These are phyloP conservation scores for Rhododendron kiyosumense DNA, from an alignment of 148 eudicot genomes.

Conservation along the genomic window DNA sequence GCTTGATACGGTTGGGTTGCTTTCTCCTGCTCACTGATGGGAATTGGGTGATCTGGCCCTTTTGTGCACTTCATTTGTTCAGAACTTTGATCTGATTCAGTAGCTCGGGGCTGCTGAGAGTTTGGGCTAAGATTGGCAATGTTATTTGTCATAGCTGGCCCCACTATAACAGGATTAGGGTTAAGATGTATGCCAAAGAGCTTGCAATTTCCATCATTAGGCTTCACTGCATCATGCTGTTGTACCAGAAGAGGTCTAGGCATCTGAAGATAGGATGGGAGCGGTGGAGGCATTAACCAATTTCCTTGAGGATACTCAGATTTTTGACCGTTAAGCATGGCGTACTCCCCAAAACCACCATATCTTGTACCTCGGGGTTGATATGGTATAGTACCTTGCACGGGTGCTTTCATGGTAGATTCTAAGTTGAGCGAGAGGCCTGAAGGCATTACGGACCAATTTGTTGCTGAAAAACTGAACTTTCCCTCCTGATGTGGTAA, in stretches of 20 bases:
- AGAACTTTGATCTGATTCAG: slow-evolving; percentile 40
- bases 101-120: slow-evolving; percentile 27
- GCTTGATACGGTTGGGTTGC: slow-evolving; percentile 29
- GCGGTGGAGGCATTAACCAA: slow-evolving; percentile 72
- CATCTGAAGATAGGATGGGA: slow-evolving; percentile 43
- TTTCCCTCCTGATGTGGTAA: slow-evolving; percentile 51
- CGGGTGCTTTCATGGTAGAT: slow-evolving; percentile 36
- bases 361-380: slow-evolving; percentile 48
- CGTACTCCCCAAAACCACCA: slow-evolving; percentile 44
- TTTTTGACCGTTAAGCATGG: slow-evolving; percentile 36
- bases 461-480: slow-evolving; percentile 37
- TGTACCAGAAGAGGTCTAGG: slow-evolving; percentile 26
- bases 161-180: slow-evolving; percentile 34
- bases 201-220: slow-evolving; percentile 70
- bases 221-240: slow-evolving; percentile 39
- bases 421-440: slow-evolving; percentile 70
- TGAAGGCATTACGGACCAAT: slow-evolving; percentile 48
- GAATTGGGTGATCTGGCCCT: slow-evolving; percentile 30
- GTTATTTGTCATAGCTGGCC: slow-evolving; percentile 21
- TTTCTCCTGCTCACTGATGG: slow-evolving; percentile 46
- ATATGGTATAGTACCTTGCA: slow-evolving; percentile 41
- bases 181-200: slow-evolving; percentile 76
- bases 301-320: slow-evolving; percentile 47
- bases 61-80: slow-evolving; percentile 49
- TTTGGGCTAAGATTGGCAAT: slow-evolving; percentile 23